Percentiles rank a stretch among this genome's conserved stretches.
These are phyloP conservation scores for Gyrodon lividus DNA, from an alignment of 768 basidiomycete genomes.

Conservation along the genomic window DNA sequence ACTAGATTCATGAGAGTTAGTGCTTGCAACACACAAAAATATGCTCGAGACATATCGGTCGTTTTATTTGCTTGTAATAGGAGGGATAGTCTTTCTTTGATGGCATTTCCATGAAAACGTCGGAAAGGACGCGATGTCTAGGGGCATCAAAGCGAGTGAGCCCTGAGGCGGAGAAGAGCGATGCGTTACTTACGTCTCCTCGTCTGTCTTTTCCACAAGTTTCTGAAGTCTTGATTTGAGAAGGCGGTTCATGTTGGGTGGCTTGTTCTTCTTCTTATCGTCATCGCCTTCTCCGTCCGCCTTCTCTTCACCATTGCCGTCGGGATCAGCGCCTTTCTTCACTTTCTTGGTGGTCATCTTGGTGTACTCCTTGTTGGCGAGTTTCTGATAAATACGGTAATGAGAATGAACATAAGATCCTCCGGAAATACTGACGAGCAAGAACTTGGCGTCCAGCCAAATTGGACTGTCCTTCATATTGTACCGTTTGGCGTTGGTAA, in stretches of 20 bases:
- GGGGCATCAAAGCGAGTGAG: neutral
- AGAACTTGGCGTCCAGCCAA: slow-evolving; percentile 77
- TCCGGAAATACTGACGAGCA: slow-evolving; percentile 55
- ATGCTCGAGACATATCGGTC: slow-evolving; percentile 74
- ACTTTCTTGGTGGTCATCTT: slow-evolving; percentile 43
- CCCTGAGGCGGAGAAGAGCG: neutral
- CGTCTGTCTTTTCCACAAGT: slow-evolving; percentile 68
- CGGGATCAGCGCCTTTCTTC: slow-evolving; percentile 38
- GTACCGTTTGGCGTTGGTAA: slow-evolving; percentile 79
- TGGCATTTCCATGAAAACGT: slow-evolving; percentile 84
- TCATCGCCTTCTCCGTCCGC: slow-evolving; percentile 42
- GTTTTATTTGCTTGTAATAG: slow-evolving; percentile 79
- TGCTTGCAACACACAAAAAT: slow-evolving; percentile 59
- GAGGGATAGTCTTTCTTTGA: slow-evolving; percentile 73
- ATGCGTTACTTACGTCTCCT: slow-evolving; percentile 48
- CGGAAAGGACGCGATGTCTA: slow-evolving; percentile 67
- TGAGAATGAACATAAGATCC: slow-evolving; percentile 2
- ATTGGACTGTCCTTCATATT: slow-evolving; percentile 79
- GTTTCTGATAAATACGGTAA: slow-evolving; percentile 39
- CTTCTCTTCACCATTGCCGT: slow-evolving; percentile 40
- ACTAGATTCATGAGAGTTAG: neutral
- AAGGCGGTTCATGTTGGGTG: slow-evolving; percentile 61
- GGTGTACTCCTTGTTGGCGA: slow-evolving; percentile 45
- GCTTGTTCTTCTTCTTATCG: slow-evolving; percentile 51
- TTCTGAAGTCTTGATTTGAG: slow-evolving; percentile 72